Evolutionary conservation across 345 rosid genomes (phyloP), one percentile per base, ranked within the genome.

Genomic region (Raphanus sativus): DNA sequence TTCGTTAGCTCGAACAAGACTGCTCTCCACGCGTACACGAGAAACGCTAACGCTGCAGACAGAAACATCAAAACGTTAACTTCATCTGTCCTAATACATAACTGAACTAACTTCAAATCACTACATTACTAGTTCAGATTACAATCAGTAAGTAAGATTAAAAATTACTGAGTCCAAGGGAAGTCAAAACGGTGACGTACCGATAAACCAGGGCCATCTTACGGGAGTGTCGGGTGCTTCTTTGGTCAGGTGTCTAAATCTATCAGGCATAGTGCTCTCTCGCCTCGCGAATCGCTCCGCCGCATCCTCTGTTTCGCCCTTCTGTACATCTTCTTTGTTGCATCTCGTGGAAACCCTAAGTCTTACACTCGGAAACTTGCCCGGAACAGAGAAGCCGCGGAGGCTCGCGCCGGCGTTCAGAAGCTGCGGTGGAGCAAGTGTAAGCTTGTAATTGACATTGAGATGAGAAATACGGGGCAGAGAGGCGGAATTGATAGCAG

Each of bases 201-300:
- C 97, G 1, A 94, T 83, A 74, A 94, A 84, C 89, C 89, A 94
- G 12, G 94, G 98, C 97, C 98, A 94, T 52, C 81, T 79, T 13
- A 87, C 29, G 30, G 94, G 89, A 76, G 77, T 84, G 34, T 90
- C 88, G 25, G 93, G 91, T 8, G 91, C 96, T 87, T 91, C 91
- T 83, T 86, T 88, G 78, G 91, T 89, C 82, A 94, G 76, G 83
- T 91, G 81, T 82, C 91, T 85, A 76, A 94, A 94, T 82, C 96
- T 85, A 71, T 89, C 97, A 72, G 94, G 96, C 94, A 91, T 83
- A 30, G 98, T 89, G 78, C 94, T 94, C 73, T 86, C 90, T 42
- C 89, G 85, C 54, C 89, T 85, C 60, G 86, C 90, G 69, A 86
- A 76, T 55, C 48, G 77, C 70, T 89, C 91, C 17, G 80, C 87